phyloP scores from a whole-genome alignment of 2,329 filamentous ascomycete species.

The Bisporella sp. region DNA sequence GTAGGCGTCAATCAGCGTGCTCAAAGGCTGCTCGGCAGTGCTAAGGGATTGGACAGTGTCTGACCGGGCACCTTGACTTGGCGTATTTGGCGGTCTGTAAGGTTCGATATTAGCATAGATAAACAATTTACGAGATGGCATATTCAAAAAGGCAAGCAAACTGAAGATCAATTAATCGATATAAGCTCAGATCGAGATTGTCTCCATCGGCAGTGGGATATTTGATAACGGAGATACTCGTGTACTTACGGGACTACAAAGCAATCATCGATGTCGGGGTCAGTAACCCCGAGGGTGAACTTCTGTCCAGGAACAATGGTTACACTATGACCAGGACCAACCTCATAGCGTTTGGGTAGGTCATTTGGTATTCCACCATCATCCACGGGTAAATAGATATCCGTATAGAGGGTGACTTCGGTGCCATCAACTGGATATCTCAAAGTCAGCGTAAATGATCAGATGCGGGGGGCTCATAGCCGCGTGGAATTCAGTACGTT shows the following conservation, averaged over 20 bases:
- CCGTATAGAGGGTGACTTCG: slow-evolving; percentile 48
- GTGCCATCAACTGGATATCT: slow-evolving; percentile 44
- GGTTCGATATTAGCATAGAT: no score
- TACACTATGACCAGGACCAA: slow-evolving; percentile 43
- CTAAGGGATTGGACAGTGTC: no score
- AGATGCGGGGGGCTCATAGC: no score
- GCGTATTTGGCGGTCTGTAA: no score
- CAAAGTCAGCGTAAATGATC: no score
- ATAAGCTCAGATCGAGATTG: slow-evolving; percentile 29
- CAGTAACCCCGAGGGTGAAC: slow-evolving; percentile 61
- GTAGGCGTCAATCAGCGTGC: slow-evolving; percentile 61
- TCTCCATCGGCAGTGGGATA: no score
- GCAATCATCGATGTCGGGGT: slow-evolving; percentile 81
- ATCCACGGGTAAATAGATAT: slow-evolving; percentile 68
- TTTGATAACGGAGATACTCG: no score
- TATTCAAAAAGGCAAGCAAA: no score
- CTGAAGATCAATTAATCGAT: no score
- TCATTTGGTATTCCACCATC: slow-evolving; percentile 62
- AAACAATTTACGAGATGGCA: no score
- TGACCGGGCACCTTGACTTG: no score
- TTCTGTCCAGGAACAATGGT: slow-evolving; percentile 54
- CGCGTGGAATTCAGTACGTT: no score
- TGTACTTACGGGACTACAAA: slow-evolving; percentile 53
- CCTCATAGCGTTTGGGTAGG: not conserved
- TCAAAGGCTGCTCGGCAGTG: slow-evolving; percentile 41